These are phyloP conservation scores for Sporothrix dimorphospora DNA, from an alignment of 2,329 filamentous ascomycete genomes.

Conservation along the genomic window DNA sequence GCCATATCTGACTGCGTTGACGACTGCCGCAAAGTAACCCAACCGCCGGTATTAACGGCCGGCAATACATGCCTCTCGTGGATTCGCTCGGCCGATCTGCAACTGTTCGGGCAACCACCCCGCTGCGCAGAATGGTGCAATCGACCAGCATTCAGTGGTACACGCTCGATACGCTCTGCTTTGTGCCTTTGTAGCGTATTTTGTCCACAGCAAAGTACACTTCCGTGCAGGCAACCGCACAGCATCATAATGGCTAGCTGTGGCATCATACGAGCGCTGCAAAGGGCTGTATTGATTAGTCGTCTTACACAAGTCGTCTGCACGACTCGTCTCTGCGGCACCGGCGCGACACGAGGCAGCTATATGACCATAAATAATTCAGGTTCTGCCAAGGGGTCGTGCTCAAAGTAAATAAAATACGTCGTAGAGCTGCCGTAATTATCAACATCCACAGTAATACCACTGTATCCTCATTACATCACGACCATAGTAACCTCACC, in stretches of 20 bases:
- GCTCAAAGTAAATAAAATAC: not conserved
- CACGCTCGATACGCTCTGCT: not conserved
- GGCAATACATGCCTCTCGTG: not conserved
- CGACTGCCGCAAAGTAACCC: conserved; percentile 16
- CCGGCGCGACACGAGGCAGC: conserved; percentile 3
- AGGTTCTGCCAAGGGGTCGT: conserved; percentile 2
- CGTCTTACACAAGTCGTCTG: not conserved
- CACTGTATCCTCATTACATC: not conserved
- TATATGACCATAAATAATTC: conserved; percentile 1
- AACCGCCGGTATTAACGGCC: not conserved
- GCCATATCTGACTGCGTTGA: conserved; percentile 1
- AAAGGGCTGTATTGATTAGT: not conserved
- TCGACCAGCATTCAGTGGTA: not conserved
- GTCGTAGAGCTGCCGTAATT: not conserved
- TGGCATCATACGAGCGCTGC: conserved; percentile 14
- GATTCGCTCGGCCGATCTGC: not conserved
- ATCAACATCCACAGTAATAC: not conserved
- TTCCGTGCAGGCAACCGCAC: not conserved
- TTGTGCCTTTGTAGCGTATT: not conserved
- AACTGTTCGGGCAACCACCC: not conserved
- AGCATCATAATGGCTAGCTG: conserved; percentile 11
- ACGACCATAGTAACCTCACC: not conserved
- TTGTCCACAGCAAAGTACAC: not conserved
- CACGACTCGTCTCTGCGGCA: not conserved
- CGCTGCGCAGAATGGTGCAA: conserved; percentile 11